These are phyloP conservation scores for Spergularia azorica DNA, from an alignment of 179 eudicot genomes.

Conservation along the genomic window DNA sequence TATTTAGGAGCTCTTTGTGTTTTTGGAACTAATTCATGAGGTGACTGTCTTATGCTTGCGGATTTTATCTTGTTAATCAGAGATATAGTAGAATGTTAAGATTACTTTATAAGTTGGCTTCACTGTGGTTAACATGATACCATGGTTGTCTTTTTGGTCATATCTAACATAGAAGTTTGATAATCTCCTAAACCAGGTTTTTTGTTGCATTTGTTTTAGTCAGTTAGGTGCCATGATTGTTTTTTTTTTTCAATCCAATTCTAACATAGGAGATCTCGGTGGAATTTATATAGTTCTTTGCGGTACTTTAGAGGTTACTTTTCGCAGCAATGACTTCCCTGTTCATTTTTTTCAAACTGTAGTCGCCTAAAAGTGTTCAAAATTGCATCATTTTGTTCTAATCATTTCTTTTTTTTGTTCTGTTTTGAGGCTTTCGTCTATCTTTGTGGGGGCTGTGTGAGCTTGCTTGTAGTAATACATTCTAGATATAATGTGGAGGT, in stretches of 20 bases:
- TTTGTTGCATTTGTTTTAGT: background rate
- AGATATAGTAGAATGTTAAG: slow-evolving; percentile 15
- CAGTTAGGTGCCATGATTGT: background rate
- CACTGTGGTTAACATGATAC: slow-evolving; percentile 25
- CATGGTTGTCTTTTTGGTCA: slow-evolving; percentile 4
- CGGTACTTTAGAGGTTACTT: background rate
- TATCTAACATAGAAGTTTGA: slow-evolving; percentile 22
- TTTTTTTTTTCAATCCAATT: background rate
- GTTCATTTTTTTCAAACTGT: no score
- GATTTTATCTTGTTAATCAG: slow-evolving; percentile 28
- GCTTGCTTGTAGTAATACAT: no score
- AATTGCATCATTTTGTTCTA: no score
- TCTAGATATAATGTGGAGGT: no score
- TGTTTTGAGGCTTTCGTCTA: no score
- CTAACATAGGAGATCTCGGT: no score
- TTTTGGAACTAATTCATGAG: slow-evolving; percentile 24
- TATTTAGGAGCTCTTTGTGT: slow-evolving; percentile 3
- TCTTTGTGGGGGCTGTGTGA: no score
- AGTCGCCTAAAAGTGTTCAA: no score
- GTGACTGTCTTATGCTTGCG: slow-evolving; percentile 25
- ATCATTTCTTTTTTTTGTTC: no score
- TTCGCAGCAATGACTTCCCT: no score
- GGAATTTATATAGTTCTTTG: background rate
- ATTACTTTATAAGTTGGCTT: slow-evolving; percentile 20
- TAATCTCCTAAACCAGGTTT: slow-evolving; percentile 15